Evolutionary conservation across 78 protist genomes (phyloP).

Genomic region (Dictyostelium capitatum): DNA sequence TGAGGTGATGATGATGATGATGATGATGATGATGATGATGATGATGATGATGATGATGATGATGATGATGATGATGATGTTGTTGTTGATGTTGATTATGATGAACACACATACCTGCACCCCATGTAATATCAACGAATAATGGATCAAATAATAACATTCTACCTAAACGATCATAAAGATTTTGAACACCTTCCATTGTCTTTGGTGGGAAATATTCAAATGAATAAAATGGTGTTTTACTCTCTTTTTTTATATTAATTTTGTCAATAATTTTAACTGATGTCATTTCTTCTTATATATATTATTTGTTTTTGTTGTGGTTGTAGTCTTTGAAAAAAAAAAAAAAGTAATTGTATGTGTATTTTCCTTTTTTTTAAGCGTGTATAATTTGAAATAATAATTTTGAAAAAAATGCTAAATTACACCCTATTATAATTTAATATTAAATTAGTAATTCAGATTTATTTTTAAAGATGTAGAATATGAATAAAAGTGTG

Average conservation of each 20-base stretch:
- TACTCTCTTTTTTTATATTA: not conserved
- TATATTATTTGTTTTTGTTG: not conserved
- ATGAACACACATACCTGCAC: conserved; percentile 95
- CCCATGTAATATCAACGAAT: conserved; percentile 96
- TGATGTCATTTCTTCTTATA: conserved; percentile 7
- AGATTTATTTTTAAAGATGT: too few species aligned
- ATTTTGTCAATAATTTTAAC: conserved; percentile 75
- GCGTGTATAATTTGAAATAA: not conserved
- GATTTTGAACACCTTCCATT: conserved; percentile 73
- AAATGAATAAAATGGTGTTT: conserved; percentile 78
- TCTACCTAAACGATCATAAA: conserved; percentile 71
- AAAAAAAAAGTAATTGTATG: not conserved
- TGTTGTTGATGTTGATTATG: too few species aligned
- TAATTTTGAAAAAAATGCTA: too few species aligned
- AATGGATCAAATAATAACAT: conserved; percentile 85
- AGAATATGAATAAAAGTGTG: too few species aligned
- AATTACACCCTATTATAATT: too few species aligned
- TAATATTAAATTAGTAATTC: too few species aligned
- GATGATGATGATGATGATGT: too few species aligned
- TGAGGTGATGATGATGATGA: too few species aligned
- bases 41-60: too few species aligned
- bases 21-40: too few species aligned
- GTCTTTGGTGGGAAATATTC: conserved; percentile 89
- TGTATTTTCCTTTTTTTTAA: too few species aligned
- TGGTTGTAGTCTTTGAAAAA: not conserved